Evolutionary conservation across 192 early-diverging fungal genomes (phyloP).

Genomic region (Backusella liffmaniae): DNA sequence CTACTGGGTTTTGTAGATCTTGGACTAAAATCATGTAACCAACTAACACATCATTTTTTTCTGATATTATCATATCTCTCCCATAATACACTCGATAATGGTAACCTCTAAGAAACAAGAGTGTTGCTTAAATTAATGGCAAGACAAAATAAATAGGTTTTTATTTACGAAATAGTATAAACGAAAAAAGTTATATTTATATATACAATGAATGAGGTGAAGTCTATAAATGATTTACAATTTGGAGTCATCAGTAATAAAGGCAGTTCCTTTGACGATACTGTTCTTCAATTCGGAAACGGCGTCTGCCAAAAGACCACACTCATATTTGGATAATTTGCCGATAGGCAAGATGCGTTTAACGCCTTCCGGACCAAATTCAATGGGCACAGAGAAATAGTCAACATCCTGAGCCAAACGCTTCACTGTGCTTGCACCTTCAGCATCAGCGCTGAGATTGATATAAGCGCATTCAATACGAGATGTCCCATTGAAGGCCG

Average conservation of each 20-base stretch:
- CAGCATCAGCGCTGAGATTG: constrained; percentile 51
- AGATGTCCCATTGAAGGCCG: constrained; percentile 62
- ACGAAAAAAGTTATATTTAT: neutral
- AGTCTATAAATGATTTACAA: constrained; percentile 4
- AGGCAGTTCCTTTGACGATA: constrained; percentile 85
- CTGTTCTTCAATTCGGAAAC: constrained; percentile 85
- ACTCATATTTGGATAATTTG: constrained; percentile 73
- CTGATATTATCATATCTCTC: neutral
- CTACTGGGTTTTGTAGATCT: neutral
- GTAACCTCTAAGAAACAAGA: too few relatives aligned
- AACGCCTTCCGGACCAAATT: constrained; percentile 77
- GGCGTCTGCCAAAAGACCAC: constrained; percentile 71
- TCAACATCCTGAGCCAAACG: constrained; percentile 56
- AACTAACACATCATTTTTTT: too few relatives aligned
- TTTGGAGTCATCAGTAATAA: constrained; percentile 53
- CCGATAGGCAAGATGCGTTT: constrained; percentile 84
- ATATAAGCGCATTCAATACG: constrained; percentile 88
- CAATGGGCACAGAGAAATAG: constrained; percentile 74
- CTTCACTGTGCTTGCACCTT: constrained; percentile 46
- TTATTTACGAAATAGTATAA: neutral
- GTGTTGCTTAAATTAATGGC: neutral
- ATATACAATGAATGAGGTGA: neutral
- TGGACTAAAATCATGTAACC: neutral
- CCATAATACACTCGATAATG: neutral
- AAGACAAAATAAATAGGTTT: constrained; percentile 1